These are phyloP conservation scores for Diaporthe sp. DNA, from an alignment of 2,329 filamentous ascomycete genomes.

Conservation along the genomic window DNA sequence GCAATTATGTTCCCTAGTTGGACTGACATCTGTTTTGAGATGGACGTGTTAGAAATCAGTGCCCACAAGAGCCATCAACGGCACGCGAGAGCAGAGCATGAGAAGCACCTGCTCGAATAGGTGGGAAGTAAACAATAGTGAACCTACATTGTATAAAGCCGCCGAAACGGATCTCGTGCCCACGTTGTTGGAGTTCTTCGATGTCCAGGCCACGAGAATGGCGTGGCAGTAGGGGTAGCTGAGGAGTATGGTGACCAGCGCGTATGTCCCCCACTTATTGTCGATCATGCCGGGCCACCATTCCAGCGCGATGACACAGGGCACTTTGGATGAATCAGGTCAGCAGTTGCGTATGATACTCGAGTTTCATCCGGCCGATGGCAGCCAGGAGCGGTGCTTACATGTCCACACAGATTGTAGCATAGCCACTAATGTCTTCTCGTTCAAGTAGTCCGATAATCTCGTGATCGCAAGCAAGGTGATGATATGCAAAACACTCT, in stretches of 20 bases:
- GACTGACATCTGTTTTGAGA: constrained; percentile 51
- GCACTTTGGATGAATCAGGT: constrained; percentile 44
- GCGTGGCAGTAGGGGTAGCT: constrained; percentile 72
- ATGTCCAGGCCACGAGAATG: constrained; percentile 71
- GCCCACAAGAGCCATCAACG: neutral
- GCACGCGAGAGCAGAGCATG: neutral
- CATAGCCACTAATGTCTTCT: constrained; percentile 62
- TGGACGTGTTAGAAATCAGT: no score
- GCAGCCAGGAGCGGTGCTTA: neutral
- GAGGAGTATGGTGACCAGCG: constrained; percentile 62
- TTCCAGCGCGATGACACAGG: constrained; percentile 65
- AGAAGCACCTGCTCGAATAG: neutral
- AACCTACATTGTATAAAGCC: constrained; percentile 68
- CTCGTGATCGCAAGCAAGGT: constrained; percentile 65
- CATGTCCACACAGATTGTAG: constrained; percentile 67
- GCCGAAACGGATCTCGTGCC: constrained; percentile 71
- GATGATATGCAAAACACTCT: constrained; percentile 64
- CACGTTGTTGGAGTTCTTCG: constrained; percentile 72
- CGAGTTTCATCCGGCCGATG: no score
- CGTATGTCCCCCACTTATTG: constrained; percentile 66
- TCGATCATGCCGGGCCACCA: constrained; percentile 59
- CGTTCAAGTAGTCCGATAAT: constrained; percentile 64
- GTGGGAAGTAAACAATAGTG: fast-evolving
- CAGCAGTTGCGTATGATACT: neutral
- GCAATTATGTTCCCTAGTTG: constrained; percentile 53